Conservation (phyloP, 768 basidiomycete genomes). For the Lactarius psammicola region DNA sequence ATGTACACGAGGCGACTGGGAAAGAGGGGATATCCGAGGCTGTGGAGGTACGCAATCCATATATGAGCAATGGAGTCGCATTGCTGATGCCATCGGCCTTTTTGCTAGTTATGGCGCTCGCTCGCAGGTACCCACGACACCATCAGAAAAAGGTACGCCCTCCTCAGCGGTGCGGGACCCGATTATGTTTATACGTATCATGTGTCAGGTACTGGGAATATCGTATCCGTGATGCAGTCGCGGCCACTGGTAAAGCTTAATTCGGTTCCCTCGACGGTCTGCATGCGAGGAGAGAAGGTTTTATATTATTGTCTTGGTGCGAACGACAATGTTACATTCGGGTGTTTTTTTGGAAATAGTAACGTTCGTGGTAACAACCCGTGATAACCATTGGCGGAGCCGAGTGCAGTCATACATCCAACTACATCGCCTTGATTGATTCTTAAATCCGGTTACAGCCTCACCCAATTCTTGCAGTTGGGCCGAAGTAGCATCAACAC, state of each 20-base stretch:
- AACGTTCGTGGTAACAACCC: conserved; percentile 5
- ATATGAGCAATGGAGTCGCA: background rate
- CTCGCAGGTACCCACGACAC: conserved; percentile 69
- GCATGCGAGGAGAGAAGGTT: conserved; percentile 1
- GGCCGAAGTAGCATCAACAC: conserved; percentile 10
- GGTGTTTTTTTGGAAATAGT: background rate
- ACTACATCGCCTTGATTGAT: conserved; percentile 16
- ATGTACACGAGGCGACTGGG: conserved; percentile 63
- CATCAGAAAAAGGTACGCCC: conserved; percentile 71
- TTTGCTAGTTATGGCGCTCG: conserved; percentile 61
- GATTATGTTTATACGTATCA: conserved; percentile 27
- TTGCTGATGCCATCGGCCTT: background rate
- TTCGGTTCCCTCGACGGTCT: background rate
- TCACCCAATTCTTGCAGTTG: conserved; percentile 16
- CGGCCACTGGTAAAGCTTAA: conserved; percentile 5
- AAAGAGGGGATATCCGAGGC: conserved; percentile 45
- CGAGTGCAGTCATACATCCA: conserved; percentile 2
- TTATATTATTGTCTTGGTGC: conserved; percentile 10
- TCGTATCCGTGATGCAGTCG: conserved; percentile 55
- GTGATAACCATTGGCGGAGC: conserved; percentile 1
- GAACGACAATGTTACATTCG: background rate
- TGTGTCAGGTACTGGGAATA: conserved; percentile 70
- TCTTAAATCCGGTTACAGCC: conserved; percentile 13
- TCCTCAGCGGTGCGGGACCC: conserved; percentile 20
- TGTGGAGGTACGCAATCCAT: conserved; percentile 33